Evolutionary conservation across 352 stramenopile genomes (phyloP), one percentile per base, ranked within the genome.

Genomic region (Phytophthora pluvialis): DNA sequence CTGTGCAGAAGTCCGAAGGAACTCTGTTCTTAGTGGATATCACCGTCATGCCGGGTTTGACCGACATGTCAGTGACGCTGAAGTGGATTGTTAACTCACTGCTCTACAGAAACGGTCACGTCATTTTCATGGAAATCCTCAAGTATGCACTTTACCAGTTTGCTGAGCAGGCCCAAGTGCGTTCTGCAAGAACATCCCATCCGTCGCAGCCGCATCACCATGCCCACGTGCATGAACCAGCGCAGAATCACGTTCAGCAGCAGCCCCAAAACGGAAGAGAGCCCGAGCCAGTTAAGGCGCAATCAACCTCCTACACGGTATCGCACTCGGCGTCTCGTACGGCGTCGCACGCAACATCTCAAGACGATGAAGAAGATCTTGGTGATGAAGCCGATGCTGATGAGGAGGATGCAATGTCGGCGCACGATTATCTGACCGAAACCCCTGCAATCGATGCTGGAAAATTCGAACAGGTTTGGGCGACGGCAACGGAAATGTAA

Each of bases 61-160:
- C 80, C 3, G 88, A 95, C 39, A 82, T 94, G 71, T 93, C 83
- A 1, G 82, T 92, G 45, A 94, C 88, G 15, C 73, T 95, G 44
- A 96, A 96, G 72, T 95, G 88, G 83, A 91, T 96, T 70, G 86
- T 94, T 43, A 91, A 93, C 56, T 93, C 85, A 38, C 48, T 96
- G 47, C 62, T 95, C 33, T 95, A 94, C 62, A 84, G 89, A 65
- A 94, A 95, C 60, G 86, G 83, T 6, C 88, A 96, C 60, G 50
- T 89, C 46, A 75, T 89, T 28, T 91, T 95, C 48, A 90, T 92
- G 64, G 72, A 94, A 57, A 81, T 96, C 28, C 77, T 94, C 51
- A 89, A 94, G 70, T 82, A 83, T 50, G 79, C 78, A 21, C 70
- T 94, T 3, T 49, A 82, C 42, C 79, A 86, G 31, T 93, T 92